Base-by-base conservation (phyloP, 163 green algal species). In the Picocystis sp. region DNA sequence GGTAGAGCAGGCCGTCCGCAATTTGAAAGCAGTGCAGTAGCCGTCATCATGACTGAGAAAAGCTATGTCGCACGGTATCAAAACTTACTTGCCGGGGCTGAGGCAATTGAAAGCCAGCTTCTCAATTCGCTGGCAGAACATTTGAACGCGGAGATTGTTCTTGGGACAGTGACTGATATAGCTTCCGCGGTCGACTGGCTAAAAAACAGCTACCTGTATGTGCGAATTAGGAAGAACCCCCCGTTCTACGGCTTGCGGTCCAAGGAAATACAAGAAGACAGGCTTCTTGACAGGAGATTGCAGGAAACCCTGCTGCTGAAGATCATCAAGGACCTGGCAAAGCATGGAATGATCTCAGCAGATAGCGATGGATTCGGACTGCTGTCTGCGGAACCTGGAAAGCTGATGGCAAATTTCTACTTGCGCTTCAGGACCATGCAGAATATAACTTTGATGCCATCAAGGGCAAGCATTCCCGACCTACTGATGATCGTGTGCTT, bases 21-120 rank as follows among this genome's bases (percentile, higher is more conserved):
- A 60, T 97, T 90, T 71, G 87, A 97, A 62, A 82, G 67, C 1
- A 70, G 80, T 48, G 87, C 86, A 0, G 65, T 81, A 3, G 84
- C 83, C 6, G 84, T 96, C 23, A 92, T 96, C 56, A 95, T 96
- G 88, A 96, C 66, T 14, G 19, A 43, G 75, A 3, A 58, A 74
- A 58, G 73, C 58, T 55, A 54, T 73, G 63, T 33, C 17, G 67
- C 76, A 55, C 11, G 13, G 8, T 89, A 86, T 56, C 45, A 67
- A 17, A 65, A 75, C 50, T 69, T 92, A 49, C 17, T 75, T 15
- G 48, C 41, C 5, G 75, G 82, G 12, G 50, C 64, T 23, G 72
- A 89, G 57, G 29, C 68, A 9, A 65, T 96, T 11, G 87, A 96
- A 66, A 90, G 75, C 17, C 60, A 72, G 53, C 70, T 96, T 33